Conservation (phyloP, 1,139 yeast genomes). For the Saccharomyces hybrid region DNA sequence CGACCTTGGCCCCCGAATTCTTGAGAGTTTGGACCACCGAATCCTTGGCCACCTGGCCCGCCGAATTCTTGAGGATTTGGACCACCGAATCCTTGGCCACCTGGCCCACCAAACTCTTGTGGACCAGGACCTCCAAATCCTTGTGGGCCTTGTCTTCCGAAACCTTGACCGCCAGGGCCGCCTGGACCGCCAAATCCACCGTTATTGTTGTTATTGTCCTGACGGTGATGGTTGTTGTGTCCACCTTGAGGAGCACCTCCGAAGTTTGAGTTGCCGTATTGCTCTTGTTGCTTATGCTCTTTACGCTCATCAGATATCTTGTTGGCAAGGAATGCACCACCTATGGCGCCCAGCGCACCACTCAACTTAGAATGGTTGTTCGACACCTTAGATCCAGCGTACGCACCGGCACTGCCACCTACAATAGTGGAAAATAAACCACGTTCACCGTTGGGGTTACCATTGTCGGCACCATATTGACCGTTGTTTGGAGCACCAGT, state of each 20-base stretch:
- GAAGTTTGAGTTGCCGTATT: neutral
- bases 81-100: constrained; percentile 17
- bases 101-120: constrained; percentile 14
- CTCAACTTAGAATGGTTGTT: constrained; percentile 46
- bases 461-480: constrained; percentile 9
- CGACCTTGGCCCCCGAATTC: neutral
- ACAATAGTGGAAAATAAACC: constrained; percentile 48
- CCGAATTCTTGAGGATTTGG: neutral
- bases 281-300: neutral
- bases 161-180: constrained; percentile 11
- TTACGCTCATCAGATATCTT: constrained; percentile 39
- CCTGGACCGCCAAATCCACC: constrained; percentile 15
- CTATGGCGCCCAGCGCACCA: constrained; percentile 51
- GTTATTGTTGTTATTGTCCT: constrained; percentile 4
- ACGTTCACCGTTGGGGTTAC: constrained; percentile 41
- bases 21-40: neutral
- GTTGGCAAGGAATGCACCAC: constrained; percentile 55
- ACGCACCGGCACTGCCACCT: constrained; percentile 58
- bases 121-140: neutral
- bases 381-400: constrained; percentile 36
- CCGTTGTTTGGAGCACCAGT: constrained; percentile 12
- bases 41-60: neutral
- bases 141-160: neutral
- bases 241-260: constrained; percentile 11
- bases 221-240: constrained; percentile 16